Evolutionary conservation across 2,329 filamentous ascomycete species (phyloP).

Genomic region (Fusarium hostae): DNA sequence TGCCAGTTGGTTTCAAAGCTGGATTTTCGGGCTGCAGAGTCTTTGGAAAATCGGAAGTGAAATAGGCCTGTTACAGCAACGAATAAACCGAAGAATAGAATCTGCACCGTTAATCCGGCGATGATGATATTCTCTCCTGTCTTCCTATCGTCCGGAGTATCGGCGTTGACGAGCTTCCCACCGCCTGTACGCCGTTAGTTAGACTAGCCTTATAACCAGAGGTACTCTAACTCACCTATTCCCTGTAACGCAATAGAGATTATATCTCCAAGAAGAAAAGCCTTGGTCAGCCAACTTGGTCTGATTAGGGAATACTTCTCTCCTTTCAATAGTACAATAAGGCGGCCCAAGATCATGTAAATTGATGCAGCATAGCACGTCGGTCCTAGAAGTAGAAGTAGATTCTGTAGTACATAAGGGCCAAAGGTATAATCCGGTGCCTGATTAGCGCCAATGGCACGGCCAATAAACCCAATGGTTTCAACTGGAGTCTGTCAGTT

Average conservation of each 20-base stretch:
- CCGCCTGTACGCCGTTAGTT: background rate
- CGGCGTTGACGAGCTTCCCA: background rate
- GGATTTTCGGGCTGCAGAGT: no score
- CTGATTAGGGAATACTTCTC: background rate
- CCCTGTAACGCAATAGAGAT: background rate
- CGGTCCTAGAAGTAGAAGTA: slow-evolving; percentile 1
- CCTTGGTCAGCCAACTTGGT: background rate
- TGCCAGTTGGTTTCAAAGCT: no score
- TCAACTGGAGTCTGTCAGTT: no score
- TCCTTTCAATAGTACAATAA: background rate
- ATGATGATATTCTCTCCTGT: background rate
- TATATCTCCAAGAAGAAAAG: slow-evolving; percentile 1
- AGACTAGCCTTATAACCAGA: no score
- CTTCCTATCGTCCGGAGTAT: background rate
- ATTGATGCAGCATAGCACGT: slow-evolving; percentile 4
- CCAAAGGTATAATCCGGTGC: background rate
- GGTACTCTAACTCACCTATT: background rate
- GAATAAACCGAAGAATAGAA: slow-evolving; percentile 2
- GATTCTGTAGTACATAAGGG: background rate
- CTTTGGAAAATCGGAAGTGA: background rate
- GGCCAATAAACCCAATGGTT: no score
- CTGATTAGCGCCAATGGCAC: no score
- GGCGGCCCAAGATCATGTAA: slow-evolving; percentile 4
- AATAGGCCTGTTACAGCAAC: background rate
- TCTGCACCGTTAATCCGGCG: background rate